Evolutionary conservation across 1,284 basidiomycete genomes (phyloP), one percentile per base, ranked within the genome.

Genomic region (Papiliotrema nemorosa): DNA sequence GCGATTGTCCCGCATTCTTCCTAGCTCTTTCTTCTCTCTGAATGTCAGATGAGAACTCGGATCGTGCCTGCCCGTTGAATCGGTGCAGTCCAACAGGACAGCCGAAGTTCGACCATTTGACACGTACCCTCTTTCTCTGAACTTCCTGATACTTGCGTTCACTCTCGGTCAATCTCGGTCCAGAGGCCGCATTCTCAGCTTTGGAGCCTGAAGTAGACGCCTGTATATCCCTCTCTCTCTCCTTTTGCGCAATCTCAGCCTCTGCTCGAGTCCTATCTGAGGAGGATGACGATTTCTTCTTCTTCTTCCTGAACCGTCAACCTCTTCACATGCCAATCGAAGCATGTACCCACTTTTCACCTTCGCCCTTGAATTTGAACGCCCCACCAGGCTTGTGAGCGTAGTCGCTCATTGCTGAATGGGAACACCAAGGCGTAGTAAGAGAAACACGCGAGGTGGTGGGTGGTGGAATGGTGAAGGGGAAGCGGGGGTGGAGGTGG

Each of bases 81-180:
- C n/a, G n/a, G n/a, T n/a, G n/a, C n/a, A n/a, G n/a, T n/a, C n/a
- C n/a, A n/a, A n/a, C n/a, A n/a, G n/a, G n/a, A n/a, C n/a, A n/a
- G n/a, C n/a, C n/a, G n/a, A n/a, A n/a, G n/a, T n/a, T n/a, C n/a
- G n/a, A n/a, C n/a, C n/a, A n/a, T n/a, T n/a, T n/a, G n/a, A n/a
- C n/a, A 59, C 90, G 66, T 70, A 94, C 91, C 69, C 91, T 78
- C 67, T 84, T 82, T 65, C 81, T 81, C 77, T 91, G 88, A 12
- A 82, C 81, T 75, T 93, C 87, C 72, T 93, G 88, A 58, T 93
- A 97, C 49, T 87, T 80, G 67, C 81, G 82, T 78, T 97, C 90
- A 1, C 93, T 90, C 27, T 91, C 88, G 1, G 92, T 97, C 79
- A 86, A 88, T 62, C 78, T 80, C 35, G 57, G 35, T 10, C 54